phyloP scores from a whole-genome alignment of 345 rosid genomes.

The Syzygium grande region DNA sequence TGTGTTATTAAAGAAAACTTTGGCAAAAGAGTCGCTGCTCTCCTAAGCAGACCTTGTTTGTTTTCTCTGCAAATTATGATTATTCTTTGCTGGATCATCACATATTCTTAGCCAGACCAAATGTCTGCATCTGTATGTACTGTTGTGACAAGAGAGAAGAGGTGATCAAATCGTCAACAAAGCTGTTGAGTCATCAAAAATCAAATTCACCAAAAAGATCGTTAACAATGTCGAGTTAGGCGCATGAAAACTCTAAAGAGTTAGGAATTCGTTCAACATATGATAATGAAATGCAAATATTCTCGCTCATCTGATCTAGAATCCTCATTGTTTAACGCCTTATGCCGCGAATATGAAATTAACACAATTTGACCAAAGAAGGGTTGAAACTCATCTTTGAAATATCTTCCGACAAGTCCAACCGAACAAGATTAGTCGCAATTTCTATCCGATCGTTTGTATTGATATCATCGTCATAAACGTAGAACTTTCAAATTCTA shows the following conservation, averaged over 20 bases:
- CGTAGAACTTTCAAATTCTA: neutral
- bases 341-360: neutral
- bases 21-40: neutral
- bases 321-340: neutral
- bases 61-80: neutral
- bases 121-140: neutral
- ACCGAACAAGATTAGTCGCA: neutral
- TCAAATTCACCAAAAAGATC: neutral
- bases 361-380: neutral
- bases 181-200: neutral
- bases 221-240: neutral
- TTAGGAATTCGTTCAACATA: neutral
- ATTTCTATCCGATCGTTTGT: fast-evolving
- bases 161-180: neutral
- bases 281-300: neutral
- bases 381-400: neutral
- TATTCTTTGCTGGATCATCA: neutral
- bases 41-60: neutral
- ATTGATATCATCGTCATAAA: neutral
- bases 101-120: neutral
- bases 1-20: neutral
- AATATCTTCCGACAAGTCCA: neutral
- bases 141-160: neutral
- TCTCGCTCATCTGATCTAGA: neutral
- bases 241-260: neutral